phyloP scores from a whole-genome alignment of 768 basidiomycete genomes.

The Tulasnella sp. region DNA sequence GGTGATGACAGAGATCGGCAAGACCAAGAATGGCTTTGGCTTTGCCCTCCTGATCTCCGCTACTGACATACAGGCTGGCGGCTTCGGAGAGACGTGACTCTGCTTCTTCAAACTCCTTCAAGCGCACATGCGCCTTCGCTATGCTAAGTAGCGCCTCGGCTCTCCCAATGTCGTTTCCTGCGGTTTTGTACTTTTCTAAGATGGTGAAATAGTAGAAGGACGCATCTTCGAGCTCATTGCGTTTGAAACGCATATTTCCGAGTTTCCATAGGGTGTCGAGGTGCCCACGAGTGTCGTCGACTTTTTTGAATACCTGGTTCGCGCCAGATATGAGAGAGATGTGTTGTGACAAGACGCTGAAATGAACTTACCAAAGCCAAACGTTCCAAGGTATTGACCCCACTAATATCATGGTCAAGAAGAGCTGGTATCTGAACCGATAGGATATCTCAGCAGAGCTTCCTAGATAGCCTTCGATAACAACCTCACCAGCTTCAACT shows the following conservation, averaged over 20 bases:
- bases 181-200: background rate
- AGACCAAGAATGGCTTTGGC: background rate
- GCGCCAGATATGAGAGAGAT: background rate
- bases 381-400: background rate
- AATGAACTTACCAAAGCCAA: background rate
- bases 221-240: background rate
- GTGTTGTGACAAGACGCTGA: background rate
- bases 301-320: too few species aligned
- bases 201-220: background rate
- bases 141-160: background rate
- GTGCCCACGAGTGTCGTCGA: background rate
- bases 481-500: background rate
- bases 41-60: background rate
- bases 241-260: background rate
- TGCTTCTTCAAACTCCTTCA: background rate
- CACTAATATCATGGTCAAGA: background rate
- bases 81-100: background rate
- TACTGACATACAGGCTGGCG: background rate
- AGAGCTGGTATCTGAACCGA: background rate
- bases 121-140: background rate
- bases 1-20: background rate
- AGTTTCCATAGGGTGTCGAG: background rate
- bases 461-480: background rate
- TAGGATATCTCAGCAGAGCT: background rate
- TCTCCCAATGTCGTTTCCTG: background rate